Evolutionary conservation across 2,329 filamentous ascomycete species (phyloP), one percentile per base, ranked within the genome.

Genomic region (Colletotrichum nymphaeae): DNA sequence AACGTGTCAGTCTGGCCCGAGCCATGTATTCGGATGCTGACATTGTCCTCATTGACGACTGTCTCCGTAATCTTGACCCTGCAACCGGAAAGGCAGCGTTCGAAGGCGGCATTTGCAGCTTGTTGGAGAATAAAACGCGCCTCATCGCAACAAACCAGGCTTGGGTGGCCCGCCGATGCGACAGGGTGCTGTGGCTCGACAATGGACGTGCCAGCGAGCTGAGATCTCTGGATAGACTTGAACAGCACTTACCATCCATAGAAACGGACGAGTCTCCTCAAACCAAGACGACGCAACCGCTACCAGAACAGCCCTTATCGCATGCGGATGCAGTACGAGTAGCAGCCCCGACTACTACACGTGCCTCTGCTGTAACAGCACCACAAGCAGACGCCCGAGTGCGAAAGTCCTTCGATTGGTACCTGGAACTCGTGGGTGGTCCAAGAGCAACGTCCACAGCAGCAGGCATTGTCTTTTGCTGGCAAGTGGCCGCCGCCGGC

Each of bases 1-100:
- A 98, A 80, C 88, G 95, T 1, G 82, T 98, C 2, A 92, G 92
- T 28, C 95, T 98, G 73, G 95, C 95, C 0, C 87, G 95, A 1
- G 95, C 95, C 0, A 85, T 98, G 0, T 63, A 63, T 26, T 63
- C 42, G 5, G 42, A 63, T 53, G 60, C 60, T 8, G 60, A 63
- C 26, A 28, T 63, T 16, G 26, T 63, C 1, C 60, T 63, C 7
- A 6, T 63, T 32, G 60, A 63, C 12, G 37, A 63, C 14, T 63
- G 60, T 28, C 60, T 63, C 16, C 42, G 60, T 19, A 63, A 63
- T 0, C 37, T 63, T 7, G 60, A 63, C 26, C 60, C 60, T 24
- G 37, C 14, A 22, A 30, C n/a, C 8, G 35, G 22, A 37, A 53
- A 49, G 16, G 22, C 42, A 8, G 60, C 49, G 19, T 16, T 63